Evolutionary conservation across 1,284 basidiomycete genomes (phyloP).

Genomic region (Serendipita sp.): DNA sequence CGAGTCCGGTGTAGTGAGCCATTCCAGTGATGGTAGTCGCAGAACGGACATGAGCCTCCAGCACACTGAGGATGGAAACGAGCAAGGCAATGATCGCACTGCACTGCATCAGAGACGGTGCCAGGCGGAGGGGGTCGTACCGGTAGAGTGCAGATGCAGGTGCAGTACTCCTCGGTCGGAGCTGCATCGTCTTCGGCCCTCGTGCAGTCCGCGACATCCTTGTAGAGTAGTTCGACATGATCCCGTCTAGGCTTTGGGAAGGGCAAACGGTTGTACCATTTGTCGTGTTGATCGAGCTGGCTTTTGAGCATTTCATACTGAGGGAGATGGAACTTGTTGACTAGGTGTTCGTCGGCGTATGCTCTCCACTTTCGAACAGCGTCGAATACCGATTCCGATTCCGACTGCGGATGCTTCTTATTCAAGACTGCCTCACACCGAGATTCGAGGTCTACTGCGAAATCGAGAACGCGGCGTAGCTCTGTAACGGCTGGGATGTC

Average conservation of each 20-base stretch:
- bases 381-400: slow-evolving; percentile 49
- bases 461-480: slow-evolving; percentile 50
- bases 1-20: slow-evolving; percentile 64
- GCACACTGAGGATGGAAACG: slow-evolving; percentile 71
- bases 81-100: slow-evolving; percentile 73
- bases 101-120: slow-evolving; percentile 62
- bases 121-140: slow-evolving; percentile 62
- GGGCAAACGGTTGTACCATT: slow-evolving; percentile 57
- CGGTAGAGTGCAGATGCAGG: slow-evolving; percentile 61
- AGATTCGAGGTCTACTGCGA: slow-evolving; percentile 56
- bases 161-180: slow-evolving; percentile 62
- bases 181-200: slow-evolving; percentile 60
- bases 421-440: slow-evolving; percentile 59
- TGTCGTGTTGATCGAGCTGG: slow-evolving; percentile 48
- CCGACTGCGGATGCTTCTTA: slow-evolving; percentile 38
- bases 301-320: slow-evolving; percentile 54
- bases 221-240: slow-evolving; percentile 23
- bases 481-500: slow-evolving; percentile 49
- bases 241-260: slow-evolving; percentile 30
- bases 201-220: slow-evolving; percentile 58
- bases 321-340: slow-evolving; percentile 52
- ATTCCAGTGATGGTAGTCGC: slow-evolving; percentile 78
- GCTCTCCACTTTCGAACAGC: slow-evolving; percentile 54
- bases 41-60: slow-evolving; percentile 77
- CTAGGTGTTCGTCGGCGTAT: slow-evolving; percentile 53